These are phyloP conservation scores for Allantophomopsis cytisporea DNA, from an alignment of 2,329 filamentous ascomycete genomes.

Conservation along the genomic window DNA sequence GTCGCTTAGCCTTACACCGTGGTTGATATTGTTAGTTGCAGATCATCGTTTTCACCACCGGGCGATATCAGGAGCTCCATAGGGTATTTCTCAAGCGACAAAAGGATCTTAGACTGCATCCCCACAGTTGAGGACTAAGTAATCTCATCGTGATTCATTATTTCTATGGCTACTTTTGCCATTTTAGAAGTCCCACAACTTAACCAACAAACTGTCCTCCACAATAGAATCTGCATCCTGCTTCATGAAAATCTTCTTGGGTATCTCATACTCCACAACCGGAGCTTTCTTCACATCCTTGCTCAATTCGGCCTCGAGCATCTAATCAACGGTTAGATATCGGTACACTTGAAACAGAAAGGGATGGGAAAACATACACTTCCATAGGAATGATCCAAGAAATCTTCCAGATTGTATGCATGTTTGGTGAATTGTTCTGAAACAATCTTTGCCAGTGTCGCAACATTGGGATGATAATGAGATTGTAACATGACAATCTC, in stretches of 20 bases:
- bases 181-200: slow-evolving; percentile 42
- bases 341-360: too few relatives aligned
- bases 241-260: slow-evolving; percentile 26
- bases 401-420: slow-evolving; percentile 91
- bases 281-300: slow-evolving; percentile 78
- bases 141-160: too few relatives aligned
- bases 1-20: too few relatives aligned
- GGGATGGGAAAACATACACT: slow-evolving; percentile 39
- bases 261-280: slow-evolving; percentile 88
- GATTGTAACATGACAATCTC: slow-evolving; percentile 82
- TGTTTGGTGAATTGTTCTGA: slow-evolving; percentile 96
- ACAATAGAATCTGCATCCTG: slow-evolving; percentile 31
- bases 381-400: slow-evolving; percentile 85
- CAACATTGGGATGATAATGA: slow-evolving; percentile 95
- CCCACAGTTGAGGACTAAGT: too few relatives aligned
- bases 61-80: too few relatives aligned
- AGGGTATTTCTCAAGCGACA: too few relatives aligned
- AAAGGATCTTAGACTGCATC: too few relatives aligned
- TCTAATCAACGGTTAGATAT: slow-evolving; percentile 31
- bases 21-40: too few relatives aligned
- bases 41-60: too few relatives aligned
- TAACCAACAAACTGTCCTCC: slow-evolving; percentile 41
- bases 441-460: slow-evolving; percentile 84
- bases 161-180: too few relatives aligned
- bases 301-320: slow-evolving; percentile 71